Base-by-base conservation (phyloP, 495 filamentous ascomycete species). In the Aspergillus mulundensis region DNA sequence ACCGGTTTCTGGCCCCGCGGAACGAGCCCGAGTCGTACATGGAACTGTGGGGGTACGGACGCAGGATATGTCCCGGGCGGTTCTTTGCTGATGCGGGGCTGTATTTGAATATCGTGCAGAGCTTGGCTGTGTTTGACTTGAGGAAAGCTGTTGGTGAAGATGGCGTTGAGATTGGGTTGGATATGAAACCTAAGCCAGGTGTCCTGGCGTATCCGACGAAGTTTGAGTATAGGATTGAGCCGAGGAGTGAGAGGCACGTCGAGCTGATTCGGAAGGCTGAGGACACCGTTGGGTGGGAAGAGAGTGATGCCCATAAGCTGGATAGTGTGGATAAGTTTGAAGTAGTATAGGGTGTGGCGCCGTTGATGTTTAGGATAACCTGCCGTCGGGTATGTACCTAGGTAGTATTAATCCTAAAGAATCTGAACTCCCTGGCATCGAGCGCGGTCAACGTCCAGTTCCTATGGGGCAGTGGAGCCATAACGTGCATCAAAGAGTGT, bases 51-150 rank as follows among this genome's bases (percentile, higher is more conserved):
- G 83, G 84, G 1, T 81, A 77, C 3, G 85, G 85, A 0, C 72
- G 84, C 5, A 70, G 84, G 2, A 71, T 84, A 16, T 87, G 85
- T 58, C 76, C 79, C 0, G 84, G 84, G 1, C 78, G 78, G 7
- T 70, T 79, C 41, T 62, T 87, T 7, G 85, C 84, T 0, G 82
- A 86, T 54, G 72, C 71, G n/a, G 78, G 67, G 3, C 53, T 87
- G 12, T 84, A 73, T 63, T 42, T 85, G 0, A 73, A 65, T 19
- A 65, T 80, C 7, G 72, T 79, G 3, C 71, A 77, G 44, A 66
- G 81, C 7, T 57, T 87, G 19, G 82, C 84, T 61, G 77, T 69
- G 0, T 86, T 86, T 59, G 67, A 80, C n/a, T 62, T 76, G 16
- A 60, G 3, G 1, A 66, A 70, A 16, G 24, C 49, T 0, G 41